Conservation (phyloP, 2,329 filamentous ascomycete species). For the Sporothrix sp. region DNA sequence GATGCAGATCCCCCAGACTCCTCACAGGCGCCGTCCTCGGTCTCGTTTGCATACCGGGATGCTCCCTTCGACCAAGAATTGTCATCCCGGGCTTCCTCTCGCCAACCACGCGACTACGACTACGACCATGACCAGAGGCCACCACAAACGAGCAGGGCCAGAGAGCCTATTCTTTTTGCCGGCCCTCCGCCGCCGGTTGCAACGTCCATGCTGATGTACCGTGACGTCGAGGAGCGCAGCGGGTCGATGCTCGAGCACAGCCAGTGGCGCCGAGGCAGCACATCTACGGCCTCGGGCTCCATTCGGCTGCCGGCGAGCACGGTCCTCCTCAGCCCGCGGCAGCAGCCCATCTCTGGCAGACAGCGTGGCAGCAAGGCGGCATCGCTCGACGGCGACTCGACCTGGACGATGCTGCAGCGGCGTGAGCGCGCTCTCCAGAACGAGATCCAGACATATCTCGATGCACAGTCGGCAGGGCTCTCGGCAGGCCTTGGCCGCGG, state of each 20-base stretch:
- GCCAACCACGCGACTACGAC: conserved; percentile 7
- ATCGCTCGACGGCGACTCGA: conserved; percentile 30
- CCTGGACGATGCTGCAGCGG: conserved; percentile 38
- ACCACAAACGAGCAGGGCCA: conserved; percentile 18
- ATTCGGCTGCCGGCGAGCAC: conserved; percentile 24
- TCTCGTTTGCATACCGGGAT: conserved; percentile 9
- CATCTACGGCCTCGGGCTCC: conserved; percentile 17
- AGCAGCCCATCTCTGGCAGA: not conserved
- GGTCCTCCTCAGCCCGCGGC: conserved; percentile 29
- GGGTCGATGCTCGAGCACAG: not conserved
- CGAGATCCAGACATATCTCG: conserved; percentile 39
- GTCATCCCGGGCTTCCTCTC: conserved; percentile 9
- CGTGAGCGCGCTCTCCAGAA: conserved; percentile 37
- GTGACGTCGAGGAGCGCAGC: conserved; percentile 23
- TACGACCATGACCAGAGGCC: not conserved
- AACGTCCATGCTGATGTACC: conserved; percentile 30
- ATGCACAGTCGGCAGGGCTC: conserved; percentile 39
- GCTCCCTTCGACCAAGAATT: conserved; percentile 3
- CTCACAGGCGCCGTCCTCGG: not conserved
- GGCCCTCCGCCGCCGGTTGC: conserved; percentile 44
- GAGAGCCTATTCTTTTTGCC: conserved; percentile 30
- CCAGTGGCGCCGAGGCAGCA: not conserved
- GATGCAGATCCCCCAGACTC: conserved; percentile 12
- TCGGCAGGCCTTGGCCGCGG: conserved; percentile 27
- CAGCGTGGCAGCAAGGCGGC: conserved; percentile 4